Evolutionary conservation across 768 basidiomycete genomes (phyloP).

Genomic region (Tulasnella sp.): DNA sequence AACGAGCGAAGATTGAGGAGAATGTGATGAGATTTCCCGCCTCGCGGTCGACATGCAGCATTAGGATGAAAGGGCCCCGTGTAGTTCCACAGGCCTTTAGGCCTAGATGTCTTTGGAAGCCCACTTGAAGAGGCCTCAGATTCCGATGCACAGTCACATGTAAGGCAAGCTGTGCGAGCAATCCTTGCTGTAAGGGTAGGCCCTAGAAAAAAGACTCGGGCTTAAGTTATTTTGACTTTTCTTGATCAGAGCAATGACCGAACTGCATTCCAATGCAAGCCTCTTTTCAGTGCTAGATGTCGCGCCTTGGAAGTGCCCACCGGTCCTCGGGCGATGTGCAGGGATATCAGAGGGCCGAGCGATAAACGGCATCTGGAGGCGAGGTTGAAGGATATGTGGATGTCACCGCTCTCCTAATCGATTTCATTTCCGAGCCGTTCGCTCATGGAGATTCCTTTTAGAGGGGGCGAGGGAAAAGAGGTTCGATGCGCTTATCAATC

Average conservation of each 20-base stretch:
- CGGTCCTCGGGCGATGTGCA: no score
- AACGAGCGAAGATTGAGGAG: not conserved
- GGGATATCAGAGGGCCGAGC: no score
- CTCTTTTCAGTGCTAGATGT: no score
- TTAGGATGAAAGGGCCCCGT: not conserved
- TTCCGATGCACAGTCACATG: not conserved
- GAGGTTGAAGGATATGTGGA: not conserved
- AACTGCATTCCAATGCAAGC: no score
- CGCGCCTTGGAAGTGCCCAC: no score
- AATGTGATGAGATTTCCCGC: not conserved
- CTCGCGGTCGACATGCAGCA: not conserved
- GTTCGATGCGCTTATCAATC: not conserved
- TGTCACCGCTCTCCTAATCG: not conserved
- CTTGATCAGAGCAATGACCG: no score
- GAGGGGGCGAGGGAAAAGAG: not conserved
- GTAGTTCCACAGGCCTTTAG: not conserved
- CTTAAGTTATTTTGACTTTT: not conserved
- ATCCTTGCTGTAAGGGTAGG: no score
- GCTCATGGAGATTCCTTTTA: not conserved
- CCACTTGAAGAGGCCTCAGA: not conserved
- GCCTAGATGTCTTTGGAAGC: not conserved
- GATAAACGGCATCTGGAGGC: not conserved
- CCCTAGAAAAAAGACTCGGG: no score
- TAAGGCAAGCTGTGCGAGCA: not conserved
- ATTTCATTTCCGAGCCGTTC: constrained; percentile 1